phyloP scores from a whole-genome alignment of 2,329 filamentous ascomycete genomes.

The Colletotrichum sp. region DNA sequence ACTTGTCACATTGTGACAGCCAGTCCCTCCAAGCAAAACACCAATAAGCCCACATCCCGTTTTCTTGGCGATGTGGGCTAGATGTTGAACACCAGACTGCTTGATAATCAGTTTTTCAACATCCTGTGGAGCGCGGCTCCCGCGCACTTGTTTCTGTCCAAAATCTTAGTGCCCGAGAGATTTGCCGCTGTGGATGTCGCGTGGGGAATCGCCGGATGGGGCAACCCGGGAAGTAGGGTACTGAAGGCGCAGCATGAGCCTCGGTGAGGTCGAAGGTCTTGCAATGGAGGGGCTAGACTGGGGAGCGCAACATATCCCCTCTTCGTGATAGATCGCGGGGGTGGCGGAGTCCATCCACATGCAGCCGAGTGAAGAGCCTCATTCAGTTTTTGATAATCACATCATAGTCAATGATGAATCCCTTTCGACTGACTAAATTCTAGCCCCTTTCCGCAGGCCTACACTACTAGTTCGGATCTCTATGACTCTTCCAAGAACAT shows the following conservation, averaged over 20 bases:
- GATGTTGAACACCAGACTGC: background rate
- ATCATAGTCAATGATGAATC: background rate
- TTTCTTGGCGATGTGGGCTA: background rate
- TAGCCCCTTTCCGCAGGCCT: accelerated
- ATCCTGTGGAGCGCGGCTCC: background rate
- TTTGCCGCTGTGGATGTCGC: background rate
- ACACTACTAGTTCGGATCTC: background rate
- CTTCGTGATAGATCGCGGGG: background rate
- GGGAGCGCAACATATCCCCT: background rate
- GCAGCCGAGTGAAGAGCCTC: background rate
- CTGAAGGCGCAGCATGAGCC: background rate
- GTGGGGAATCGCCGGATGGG: background rate
- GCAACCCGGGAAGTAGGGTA: background rate
- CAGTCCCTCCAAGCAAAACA: background rate
- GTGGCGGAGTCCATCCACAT: background rate
- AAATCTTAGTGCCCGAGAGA: background rate
- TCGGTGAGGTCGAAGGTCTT: background rate
- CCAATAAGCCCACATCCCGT: background rate
- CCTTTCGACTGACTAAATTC: background rate
- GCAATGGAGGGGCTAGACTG: background rate
- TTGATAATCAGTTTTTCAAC: background rate
- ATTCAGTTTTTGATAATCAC: background rate
- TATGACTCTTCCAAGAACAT: background rate
- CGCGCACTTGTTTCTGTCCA: background rate
- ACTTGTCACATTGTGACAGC: constrained; percentile 4